These are phyloP conservation scores for Coniochaeta sp. DNA, from an alignment of 2,329 filamentous ascomycete genomes.

Conservation along the genomic window DNA sequence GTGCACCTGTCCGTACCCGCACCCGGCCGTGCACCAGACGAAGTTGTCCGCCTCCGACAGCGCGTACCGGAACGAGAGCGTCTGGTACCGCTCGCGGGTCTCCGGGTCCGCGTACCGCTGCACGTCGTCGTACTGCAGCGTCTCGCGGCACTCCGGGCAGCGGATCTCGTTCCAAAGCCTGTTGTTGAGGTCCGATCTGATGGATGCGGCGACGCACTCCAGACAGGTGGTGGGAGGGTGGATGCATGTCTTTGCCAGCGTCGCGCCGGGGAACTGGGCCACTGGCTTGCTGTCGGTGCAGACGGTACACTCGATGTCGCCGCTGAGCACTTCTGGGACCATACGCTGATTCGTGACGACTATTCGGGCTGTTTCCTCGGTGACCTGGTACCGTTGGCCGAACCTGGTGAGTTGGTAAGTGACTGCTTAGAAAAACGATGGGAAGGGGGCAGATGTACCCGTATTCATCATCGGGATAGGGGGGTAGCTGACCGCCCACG, in stretches of 20 bases:
- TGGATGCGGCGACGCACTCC: slow-evolving; percentile 25
- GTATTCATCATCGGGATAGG: slow-evolving; percentile 4
- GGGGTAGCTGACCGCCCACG: slow-evolving; percentile 8
- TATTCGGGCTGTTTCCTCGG: slow-evolving; percentile 15
- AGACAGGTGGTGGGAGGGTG: slow-evolving; percentile 26
- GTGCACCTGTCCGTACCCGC: slow-evolving; percentile 46
- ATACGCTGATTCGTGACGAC: slow-evolving; percentile 23
- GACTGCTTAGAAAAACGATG: background rate
- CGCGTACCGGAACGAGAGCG: slow-evolving; percentile 31
- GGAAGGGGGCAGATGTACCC: slow-evolving; percentile 4
- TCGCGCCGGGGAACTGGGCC: slow-evolving; percentile 22
- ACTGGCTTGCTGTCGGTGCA: slow-evolving; percentile 24
- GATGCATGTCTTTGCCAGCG: slow-evolving; percentile 23
- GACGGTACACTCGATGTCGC: slow-evolving; percentile 25
- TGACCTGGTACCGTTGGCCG: slow-evolving; percentile 25
- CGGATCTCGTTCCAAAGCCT: slow-evolving; percentile 36
- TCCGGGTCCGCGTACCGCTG: slow-evolving; percentile 33
- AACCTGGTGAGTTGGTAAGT: slow-evolving; percentile 15
- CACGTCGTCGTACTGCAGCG: slow-evolving; percentile 36
- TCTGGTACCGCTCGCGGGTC: slow-evolving; percentile 37
- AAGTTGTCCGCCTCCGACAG: slow-evolving; percentile 38
- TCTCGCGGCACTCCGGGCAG: slow-evolving; percentile 43
- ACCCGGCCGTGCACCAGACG: slow-evolving; percentile 45
- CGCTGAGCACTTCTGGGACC: slow-evolving; percentile 12
- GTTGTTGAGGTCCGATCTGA: slow-evolving; percentile 23